A percentile compares a stretch with the other conserved stretches of the same genome.
phyloP scores from a whole-genome alignment of 2,329 filamentous ascomycete genomes.

The Colletotrichum liriopes region DNA sequence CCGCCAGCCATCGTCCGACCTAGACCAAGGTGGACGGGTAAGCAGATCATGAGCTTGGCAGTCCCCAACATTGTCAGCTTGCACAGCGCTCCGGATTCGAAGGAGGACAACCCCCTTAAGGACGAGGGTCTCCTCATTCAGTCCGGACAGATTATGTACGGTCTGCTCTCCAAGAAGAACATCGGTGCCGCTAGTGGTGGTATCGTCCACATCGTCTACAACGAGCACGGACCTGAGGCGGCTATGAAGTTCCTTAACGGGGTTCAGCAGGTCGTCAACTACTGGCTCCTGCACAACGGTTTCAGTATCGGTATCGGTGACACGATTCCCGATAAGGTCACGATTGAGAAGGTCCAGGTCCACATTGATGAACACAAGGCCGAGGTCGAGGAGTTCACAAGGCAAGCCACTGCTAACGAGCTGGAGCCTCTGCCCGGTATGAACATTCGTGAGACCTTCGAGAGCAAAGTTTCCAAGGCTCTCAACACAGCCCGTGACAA shows the following conservation, averaged over 20 bases:
- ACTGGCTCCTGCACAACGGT: constrained; percentile 96
- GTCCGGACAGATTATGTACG: constrained; percentile 90
- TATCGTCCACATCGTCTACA: constrained; percentile 96
- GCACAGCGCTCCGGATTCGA: constrained; percentile 74
- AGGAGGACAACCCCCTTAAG: constrained; percentile 73
- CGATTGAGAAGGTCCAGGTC: constrained; percentile 86
- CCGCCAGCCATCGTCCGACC: constrained; percentile 95
- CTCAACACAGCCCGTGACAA: constrained; percentile 97
- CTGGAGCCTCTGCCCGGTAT: constrained; percentile 97
- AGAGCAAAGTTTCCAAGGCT: constrained; percentile 95
- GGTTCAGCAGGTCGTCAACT: constrained; percentile 93
- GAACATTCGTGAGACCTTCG: constrained; percentile 98
- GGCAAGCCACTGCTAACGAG: constrained; percentile 85
- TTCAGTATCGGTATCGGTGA: constrained; percentile 99
- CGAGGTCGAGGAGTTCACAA: constrained; percentile 83
- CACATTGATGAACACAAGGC: constrained; percentile 87
- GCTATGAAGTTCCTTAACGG: constrained; percentile 98
- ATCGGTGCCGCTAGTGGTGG: constrained; percentile 92
- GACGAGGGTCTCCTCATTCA: constrained; percentile 89
- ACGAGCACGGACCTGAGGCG: constrained; percentile 88
- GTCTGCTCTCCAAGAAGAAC: constrained; percentile 92
- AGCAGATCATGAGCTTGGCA: constrained; percentile 96
- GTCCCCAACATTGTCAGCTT: constrained; percentile 91
- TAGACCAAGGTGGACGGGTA: constrained; percentile 94
- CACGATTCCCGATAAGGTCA: constrained; percentile 90